These are phyloP conservation scores for Ceratobasidium sp. DNA, from an alignment of 1,284 basidiomycete species.

Conservation along the genomic window DNA sequence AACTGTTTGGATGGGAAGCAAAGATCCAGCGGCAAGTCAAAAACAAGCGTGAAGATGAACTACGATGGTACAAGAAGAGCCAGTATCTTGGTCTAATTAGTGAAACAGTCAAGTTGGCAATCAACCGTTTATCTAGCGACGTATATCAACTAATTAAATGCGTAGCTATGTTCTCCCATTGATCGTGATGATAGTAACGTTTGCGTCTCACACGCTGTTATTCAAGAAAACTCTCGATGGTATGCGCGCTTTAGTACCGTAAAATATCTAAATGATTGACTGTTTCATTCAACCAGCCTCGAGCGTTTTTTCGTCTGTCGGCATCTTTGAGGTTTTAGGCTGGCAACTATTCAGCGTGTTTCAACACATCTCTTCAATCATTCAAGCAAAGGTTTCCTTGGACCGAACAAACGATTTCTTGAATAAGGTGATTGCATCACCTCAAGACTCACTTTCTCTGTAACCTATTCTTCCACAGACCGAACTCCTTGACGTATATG, in stretches of 20 bases:
- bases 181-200: conserved; percentile 71
- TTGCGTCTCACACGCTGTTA: conserved; percentile 49
- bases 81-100: conserved; percentile 54
- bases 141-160: no score
- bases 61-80: conserved; percentile 57
- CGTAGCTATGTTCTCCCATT: conserved; percentile 69
- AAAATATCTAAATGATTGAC: no score
- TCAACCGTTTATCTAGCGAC: no score
- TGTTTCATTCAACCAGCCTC: no score
- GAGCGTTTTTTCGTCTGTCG: conserved; percentile 54
- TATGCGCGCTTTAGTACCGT: no score
- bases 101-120: conserved; percentile 54
- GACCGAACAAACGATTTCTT: conserved; percentile 59
- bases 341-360: conserved; percentile 19
- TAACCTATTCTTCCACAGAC: no score
- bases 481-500: conserved; percentile 60
- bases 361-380: conserved; percentile 43
- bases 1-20: conserved; percentile 73
- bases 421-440: no score
- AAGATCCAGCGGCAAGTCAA: conserved; percentile 61
- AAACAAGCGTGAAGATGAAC: conserved; percentile 62
- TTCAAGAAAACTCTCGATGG: conserved; percentile 37
- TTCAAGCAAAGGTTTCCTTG: conserved; percentile 56
- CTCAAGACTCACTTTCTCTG: no score
- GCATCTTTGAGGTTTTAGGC: conserved; percentile 52